phyloP scores from a whole-genome alignment of 192 early-diverging fungal species.

The Pilobolus umbonatus region DNA sequence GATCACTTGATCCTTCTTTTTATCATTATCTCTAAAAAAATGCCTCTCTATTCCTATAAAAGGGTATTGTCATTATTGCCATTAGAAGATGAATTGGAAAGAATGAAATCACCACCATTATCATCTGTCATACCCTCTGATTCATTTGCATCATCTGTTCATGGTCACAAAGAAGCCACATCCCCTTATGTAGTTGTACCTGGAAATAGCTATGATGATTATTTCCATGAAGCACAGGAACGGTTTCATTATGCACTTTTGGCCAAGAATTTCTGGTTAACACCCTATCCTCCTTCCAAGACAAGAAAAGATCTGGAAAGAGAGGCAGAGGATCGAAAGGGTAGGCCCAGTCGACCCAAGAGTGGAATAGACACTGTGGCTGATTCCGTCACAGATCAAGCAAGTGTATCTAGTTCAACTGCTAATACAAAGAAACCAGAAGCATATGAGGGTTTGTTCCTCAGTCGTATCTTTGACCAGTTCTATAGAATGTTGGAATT shows the following conservation, averaged over 20 bases:
- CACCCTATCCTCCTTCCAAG: constrained; percentile 34
- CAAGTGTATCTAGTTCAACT: constrained; percentile 4
- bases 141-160: constrained; percentile 3
- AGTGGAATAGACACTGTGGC: neutral
- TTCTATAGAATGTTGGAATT: constrained; percentile 38
- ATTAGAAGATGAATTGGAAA: constrained; percentile 34
- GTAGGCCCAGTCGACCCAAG: constrained; percentile 24
- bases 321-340: constrained; percentile 25
- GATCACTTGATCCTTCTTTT: neutral
- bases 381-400: constrained; percentile 15
- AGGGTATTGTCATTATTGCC: constrained; percentile 34
- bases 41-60: neutral
- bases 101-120: constrained; percentile 32
- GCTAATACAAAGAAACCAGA: constrained; percentile 1
- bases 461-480: constrained; percentile 42
- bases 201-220: constrained; percentile 38
- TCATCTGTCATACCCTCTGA: constrained; percentile 22
- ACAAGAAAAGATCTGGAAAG: constrained; percentile 21
- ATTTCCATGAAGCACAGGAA: constrained; percentile 37
- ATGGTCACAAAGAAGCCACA: constrained; percentile 3
- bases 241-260: constrained; percentile 33
- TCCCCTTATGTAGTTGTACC: constrained; percentile 17
- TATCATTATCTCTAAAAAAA: neutral
- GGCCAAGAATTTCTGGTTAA: constrained; percentile 34
- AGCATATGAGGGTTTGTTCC: constrained; percentile 50